A percentile compares a stretch with the other conserved stretches of the same genome.
These are phyloP conservation scores for Yamadazyma spencermartinsiae DNA, from an alignment of 1,139 yeast species.

Conservation along the genomic window DNA sequence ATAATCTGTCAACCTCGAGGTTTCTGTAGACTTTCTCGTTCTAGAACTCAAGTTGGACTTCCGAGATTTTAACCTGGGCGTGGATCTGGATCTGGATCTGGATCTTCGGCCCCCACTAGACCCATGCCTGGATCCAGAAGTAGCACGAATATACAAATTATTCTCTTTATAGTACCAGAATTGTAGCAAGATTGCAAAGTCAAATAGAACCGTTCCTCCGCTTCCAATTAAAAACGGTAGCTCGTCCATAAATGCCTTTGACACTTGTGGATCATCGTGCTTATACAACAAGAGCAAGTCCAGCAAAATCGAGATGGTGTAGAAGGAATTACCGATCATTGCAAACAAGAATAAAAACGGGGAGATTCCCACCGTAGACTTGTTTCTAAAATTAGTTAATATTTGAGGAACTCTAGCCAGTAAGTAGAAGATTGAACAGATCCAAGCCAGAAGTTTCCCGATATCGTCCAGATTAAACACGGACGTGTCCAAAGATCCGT, in stretches of 20 bases:
- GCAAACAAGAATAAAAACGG: constrained; percentile 37
- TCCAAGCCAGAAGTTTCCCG: constrained; percentile 71
- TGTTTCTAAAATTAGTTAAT: constrained; percentile 30
- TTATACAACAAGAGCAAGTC: constrained; percentile 27
- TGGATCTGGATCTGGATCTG: not conserved
- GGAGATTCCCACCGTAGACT: constrained; percentile 40
- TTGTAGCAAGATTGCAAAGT: constrained; percentile 33
- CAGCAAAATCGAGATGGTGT: constrained; percentile 31
- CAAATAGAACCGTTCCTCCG: constrained; percentile 38
- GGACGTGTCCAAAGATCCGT: not conserved
- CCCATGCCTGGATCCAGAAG: not conserved
- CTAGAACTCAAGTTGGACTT: constrained; percentile 4
- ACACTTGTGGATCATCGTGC: constrained; percentile 9
- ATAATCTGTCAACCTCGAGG: not conserved
- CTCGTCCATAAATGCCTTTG: constrained; percentile 23
- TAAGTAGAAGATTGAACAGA: constrained; percentile 69
- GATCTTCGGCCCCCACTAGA: not conserved
- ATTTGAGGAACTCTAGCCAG: constrained; percentile 82
- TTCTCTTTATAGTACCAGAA: constrained; percentile 25
- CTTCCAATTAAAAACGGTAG: constrained; percentile 40
- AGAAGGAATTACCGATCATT: constrained; percentile 37
- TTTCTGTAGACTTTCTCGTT: not conserved
- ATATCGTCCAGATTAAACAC: constrained; percentile 11
- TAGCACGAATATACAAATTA: not conserved
- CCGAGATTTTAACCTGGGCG: not conserved